Evolutionary conservation across 805 yeast genomes (phyloP), one percentile per base, ranked within the genome.

Genomic region (Kuraishia piskuri): DNA sequence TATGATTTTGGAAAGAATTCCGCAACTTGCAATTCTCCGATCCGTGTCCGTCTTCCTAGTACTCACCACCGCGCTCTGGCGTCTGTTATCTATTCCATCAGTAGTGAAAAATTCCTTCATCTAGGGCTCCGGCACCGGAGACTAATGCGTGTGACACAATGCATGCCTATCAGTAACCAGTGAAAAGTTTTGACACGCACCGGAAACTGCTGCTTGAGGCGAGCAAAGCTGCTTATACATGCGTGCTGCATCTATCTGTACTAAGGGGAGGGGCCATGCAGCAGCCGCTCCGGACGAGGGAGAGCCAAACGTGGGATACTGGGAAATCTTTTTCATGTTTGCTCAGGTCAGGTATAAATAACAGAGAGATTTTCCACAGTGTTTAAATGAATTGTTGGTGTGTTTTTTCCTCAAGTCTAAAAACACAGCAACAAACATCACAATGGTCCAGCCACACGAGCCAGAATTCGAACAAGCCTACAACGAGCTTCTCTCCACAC

Each of bases 401-500:
- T 44, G 40, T 8, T 31, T 10, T n/a, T 46, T 46, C 48, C 26
- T 24, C 22, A 47, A 36, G 48, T 46, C 23, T 19, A 50, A 21
- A 45, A 25, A 31, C 44, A 36, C 14, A 3, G 3, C 17, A 31
- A 3, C 40, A 31, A n/a, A 25, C 31, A 23, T 23, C 51, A 62
- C 52, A 74, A 83, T 84, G 90, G 88, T 80, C 77, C 83, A 82
- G 73, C 91, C 95, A 61, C 78, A 80, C 76, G 98, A 92, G 80
- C 98, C 99, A 63, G 99, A 92, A 84, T 92, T 92, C 78, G 91
- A 91, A 76, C 99, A 92, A 83, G 99, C 99, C 65, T 90, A 87
- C 84, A 80, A 88, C 75, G 99, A 92, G 82, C 83, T 92, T 65
- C 82, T 84, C 68, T 76, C 87, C 59, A 91, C 97, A 57, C 79